Conservation (phyloP, 805 yeast genomes). For the Nematodospora valgi region DNA sequence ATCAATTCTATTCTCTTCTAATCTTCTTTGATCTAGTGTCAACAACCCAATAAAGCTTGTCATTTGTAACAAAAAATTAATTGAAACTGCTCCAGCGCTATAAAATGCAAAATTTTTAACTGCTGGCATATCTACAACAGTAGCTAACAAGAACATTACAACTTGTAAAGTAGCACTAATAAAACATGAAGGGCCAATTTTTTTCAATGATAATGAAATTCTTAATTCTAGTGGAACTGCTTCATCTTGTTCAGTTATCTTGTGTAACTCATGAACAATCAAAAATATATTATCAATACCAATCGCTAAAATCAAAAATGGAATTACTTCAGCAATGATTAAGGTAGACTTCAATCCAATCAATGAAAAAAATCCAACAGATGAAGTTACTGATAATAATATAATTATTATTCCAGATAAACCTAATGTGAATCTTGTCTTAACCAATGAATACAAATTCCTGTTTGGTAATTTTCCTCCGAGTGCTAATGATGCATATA, state of each 20-base stretch:
- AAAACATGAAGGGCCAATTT: conserved; percentile 84
- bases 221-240: conserved; percentile 52
- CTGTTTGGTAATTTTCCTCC: conserved; percentile 53
- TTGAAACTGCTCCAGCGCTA: conserved; percentile 79
- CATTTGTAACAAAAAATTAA: conserved; percentile 75
- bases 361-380: conserved; percentile 77
- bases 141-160: conserved; percentile 75
- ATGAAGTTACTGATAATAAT: conserved; percentile 70
- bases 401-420: conserved; percentile 83
- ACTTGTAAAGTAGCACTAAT: conserved; percentile 75
- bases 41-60: conserved; percentile 77
- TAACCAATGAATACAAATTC: conserved; percentile 27
- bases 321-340: conserved; percentile 95
- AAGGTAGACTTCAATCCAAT: conserved; percentile 83
- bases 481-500: conserved; percentile 80
- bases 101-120: conserved; percentile 90
- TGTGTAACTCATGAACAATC: conserved; percentile 73
- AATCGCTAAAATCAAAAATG: conserved; percentile 85
- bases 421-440: conserved; percentile 73
- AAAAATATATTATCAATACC: conserved; percentile 95
- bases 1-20: conserved; percentile 59
- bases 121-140: conserved; percentile 91
- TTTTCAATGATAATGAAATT: conserved; percentile 60
- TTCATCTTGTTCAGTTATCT: conserved; percentile 43
- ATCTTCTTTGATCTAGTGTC: conserved; percentile 60